These are phyloP conservation scores for Ramalina peruviana DNA, from an alignment of 495 filamentous ascomycete genomes.

Conservation along the genomic window DNA sequence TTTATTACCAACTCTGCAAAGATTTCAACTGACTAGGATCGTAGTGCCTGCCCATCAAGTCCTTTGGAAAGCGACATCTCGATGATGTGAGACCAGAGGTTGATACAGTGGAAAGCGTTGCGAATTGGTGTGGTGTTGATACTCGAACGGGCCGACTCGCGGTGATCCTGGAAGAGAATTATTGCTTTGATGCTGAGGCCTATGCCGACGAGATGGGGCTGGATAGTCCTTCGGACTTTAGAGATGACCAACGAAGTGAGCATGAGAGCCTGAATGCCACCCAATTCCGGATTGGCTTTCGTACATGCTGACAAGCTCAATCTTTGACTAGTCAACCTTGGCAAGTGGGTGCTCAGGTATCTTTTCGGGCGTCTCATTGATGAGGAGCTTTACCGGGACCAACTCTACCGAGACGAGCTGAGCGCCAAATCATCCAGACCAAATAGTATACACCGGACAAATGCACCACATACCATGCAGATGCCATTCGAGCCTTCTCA, in stretches of 20 bases:
- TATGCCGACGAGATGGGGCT: conserved; percentile 79
- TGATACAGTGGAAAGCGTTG: conserved; percentile 76
- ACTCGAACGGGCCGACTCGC: conserved; percentile 82
- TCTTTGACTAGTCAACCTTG: conserved; percentile 62
- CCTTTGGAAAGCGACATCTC: conserved; percentile 82
- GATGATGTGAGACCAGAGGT: conserved; percentile 82
- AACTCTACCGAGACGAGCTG: conserved; percentile 51
- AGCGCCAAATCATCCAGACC: conserved; percentile 45
- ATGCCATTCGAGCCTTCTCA: conserved; percentile 40
- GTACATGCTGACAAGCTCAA: not conserved
- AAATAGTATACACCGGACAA: conserved; percentile 34
- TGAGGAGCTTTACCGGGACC: conserved; percentile 74
- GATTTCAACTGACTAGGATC: not conserved
- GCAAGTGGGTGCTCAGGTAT: conserved; percentile 92
- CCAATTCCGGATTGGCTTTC: not conserved
- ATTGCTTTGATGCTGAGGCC: conserved; percentile 95
- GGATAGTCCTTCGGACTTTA: conserved; percentile 60
- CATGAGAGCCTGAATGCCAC: not conserved
- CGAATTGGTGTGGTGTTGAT: conserved; percentile 91
- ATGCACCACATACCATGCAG: conserved; percentile 52
- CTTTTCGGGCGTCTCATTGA: conserved; percentile 82
- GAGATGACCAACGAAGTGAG: conserved; percentile 91
- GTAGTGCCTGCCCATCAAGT: conserved; percentile 70
- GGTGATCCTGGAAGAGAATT: conserved; percentile 83
- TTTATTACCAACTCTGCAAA: not conserved